Base-by-base conservation (phyloP, 2,329 filamentous ascomycete species). In the Knufia petricola region DNA sequence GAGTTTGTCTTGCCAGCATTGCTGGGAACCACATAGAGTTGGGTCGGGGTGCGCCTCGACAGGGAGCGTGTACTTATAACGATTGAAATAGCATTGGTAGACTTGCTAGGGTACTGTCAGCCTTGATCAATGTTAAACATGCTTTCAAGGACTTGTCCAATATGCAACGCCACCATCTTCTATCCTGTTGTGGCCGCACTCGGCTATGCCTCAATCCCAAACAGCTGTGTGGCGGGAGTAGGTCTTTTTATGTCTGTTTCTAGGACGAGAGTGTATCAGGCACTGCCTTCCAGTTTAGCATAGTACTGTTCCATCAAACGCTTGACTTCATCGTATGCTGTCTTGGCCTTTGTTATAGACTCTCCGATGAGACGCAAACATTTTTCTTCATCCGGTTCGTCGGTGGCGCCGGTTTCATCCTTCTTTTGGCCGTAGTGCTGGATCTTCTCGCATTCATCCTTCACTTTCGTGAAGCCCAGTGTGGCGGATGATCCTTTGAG, bases 401-500 rank as follows among this genome's bases (percentile, higher is more conserved):
- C 74, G 34, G 73, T 69, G 4, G 73, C 75, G 36, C 88, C 88
- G 37, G 85, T 82, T 52, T 86, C 78, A 58, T 90, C 88, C 68
- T 89, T 87, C 60, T 78, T 75, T 61, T 85, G 84, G 57, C 90
- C 90, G 64, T 82, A 94, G 62, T 94, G 84, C 68, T 98, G 90
- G 61, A 98, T 95, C 74, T 94, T 88, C 69, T 96, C 89, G 70
- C 92, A 98, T 54, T 81, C 84, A 62, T 95, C 88, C 65, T 87
- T 86, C 60, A 98, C 84, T 66, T 94, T 94, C 60, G 78, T 83
- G 48, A 96, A 78, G 39, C 92, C 92, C 47, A 98, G 77, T 3
- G 92, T 95, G 32, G 92, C 90, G 7, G 90, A 95, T 4, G 90
- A 96, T 52, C 92, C 92, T 70, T 98, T 98, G 58, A 98, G 76